A percentile compares a stretch with the other conserved stretches of the same genome.
Evolutionary conservation across 495 filamentous ascomycete species (phyloP).

Genomic region (Xylaria grammica): DNA sequence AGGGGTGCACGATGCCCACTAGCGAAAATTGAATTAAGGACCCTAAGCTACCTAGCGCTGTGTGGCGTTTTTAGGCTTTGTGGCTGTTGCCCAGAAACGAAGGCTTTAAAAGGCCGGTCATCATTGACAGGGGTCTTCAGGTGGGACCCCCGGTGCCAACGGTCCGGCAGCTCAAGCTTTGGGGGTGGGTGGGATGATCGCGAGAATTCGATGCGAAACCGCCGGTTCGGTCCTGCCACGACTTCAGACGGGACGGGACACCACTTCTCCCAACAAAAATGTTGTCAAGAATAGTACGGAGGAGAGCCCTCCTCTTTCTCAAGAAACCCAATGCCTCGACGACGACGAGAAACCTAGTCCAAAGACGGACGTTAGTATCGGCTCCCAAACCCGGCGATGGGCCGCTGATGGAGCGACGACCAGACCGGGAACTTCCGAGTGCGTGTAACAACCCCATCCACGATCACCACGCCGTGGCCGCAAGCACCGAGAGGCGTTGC

Average conservation of each 20-base stretch:
- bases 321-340: constrained; percentile 22
- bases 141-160: constrained; percentile 1
- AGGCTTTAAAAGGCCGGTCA: no score
- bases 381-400: constrained; percentile 62
- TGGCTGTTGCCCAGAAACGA: not conserved
- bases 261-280: constrained; percentile 34
- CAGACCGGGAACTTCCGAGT: constrained; percentile 81
- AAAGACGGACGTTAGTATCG: constrained; percentile 44
- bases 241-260: constrained; percentile 22
- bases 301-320: constrained; percentile 33
- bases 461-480: constrained; percentile 12
- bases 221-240: constrained; percentile 7
- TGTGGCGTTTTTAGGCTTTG: not conserved
- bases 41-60: constrained; percentile 13
- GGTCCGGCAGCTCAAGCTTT: constrained; percentile 16
- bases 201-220: constrained; percentile 7
- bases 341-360: constrained; percentile 27
- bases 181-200: constrained; percentile 20
- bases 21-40: constrained; percentile 14
- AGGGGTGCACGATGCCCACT: constrained; percentile 6
- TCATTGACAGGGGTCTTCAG: not conserved
- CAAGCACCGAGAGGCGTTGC: not conserved
- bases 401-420: constrained; percentile 77
- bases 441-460: constrained; percentile 18
- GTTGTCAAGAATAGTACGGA: constrained; percentile 45